Evolutionary conservation across 768 basidiomycete genomes (phyloP), one percentile per base, ranked within the genome.

Genomic region (Daedalea quercina): DNA sequence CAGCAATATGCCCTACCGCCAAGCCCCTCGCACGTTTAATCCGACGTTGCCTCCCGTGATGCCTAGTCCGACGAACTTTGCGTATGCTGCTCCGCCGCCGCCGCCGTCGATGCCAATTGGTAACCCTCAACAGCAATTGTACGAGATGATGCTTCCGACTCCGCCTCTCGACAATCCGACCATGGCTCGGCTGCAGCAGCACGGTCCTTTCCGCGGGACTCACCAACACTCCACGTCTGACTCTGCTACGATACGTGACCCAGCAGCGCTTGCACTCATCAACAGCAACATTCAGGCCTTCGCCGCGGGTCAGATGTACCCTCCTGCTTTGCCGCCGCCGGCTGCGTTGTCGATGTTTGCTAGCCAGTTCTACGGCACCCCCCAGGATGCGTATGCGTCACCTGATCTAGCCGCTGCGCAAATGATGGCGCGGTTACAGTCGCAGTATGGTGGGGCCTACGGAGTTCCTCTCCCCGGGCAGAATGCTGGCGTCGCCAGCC

Each of bases 181-280:
- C 28, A 82, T 87, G 53, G 76, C 80, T 47, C 87, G 87, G 58
- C 81, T 88, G 47, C 88, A 90, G 66, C 87, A 89, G 60, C 84
- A 84, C 63, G 82, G 81, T 59, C 76, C 76, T 43, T 90, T 86
- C 72, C 84, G 86, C 34, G 75, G 73, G 24, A 80, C 78, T 23
- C 88, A 91, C 66, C 89, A 90, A 57, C 88, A 91, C 67, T 90
- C 88, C 33, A 79, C 87, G 3, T 90, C 88, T 1, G 89, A 91
- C 63, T 89, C 88, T 3, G 85, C 87, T 31, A 77, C 82, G 9
- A 73, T 90, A 35, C 80, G 88, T 45, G 89, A 90, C 60, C 82
- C 80, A 35, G 76, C 82, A 31, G 66, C 82, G n/a, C 67, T 89
- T 44, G 80, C 85, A 28, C 62, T 89, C 54, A 69, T 90, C 59